Evolutionary conservation across 139 green algal genomes (phyloP).

Genomic region (Chlorella sorokiniana): DNA sequence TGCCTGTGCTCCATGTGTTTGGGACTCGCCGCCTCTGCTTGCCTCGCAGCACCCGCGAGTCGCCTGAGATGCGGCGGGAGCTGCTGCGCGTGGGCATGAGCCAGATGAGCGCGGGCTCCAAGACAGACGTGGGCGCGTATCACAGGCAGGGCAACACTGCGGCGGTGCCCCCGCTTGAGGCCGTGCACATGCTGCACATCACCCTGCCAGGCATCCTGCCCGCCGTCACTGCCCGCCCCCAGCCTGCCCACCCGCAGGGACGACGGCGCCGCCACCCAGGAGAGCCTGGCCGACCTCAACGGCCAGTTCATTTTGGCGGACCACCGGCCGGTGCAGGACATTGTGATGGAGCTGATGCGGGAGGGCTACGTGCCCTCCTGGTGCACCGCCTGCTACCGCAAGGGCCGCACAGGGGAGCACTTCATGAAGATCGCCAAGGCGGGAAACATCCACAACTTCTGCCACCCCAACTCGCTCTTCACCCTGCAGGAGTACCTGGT

Average conservation of each 20-base stretch:
- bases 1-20: neutral
- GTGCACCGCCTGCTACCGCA: conserved; percentile 81
- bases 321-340: conserved; percentile 33
- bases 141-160: conserved; percentile 48
- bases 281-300: conserved; percentile 50
- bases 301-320: conserved; percentile 65
- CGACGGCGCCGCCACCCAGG: neutral
- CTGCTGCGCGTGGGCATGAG: conserved; percentile 68
- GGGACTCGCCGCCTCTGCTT: neutral
- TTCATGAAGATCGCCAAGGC: conserved; percentile 84
- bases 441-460: conserved; percentile 82
- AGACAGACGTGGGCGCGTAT: conserved; percentile 75
- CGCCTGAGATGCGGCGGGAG: conserved; percentile 60
- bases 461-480: conserved; percentile 76
- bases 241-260: neutral
- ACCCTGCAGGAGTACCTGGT: conserved; percentile 49
- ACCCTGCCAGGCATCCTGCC: no score
- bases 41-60: conserved; percentile 44
- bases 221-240: no score
- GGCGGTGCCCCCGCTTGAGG: no score
- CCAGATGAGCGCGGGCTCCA: conserved; percentile 69
- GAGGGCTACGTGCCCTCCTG: conserved; percentile 72
- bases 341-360: conserved; percentile 69
- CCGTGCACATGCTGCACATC: no score
- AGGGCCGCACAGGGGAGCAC: conserved; percentile 66